Evolutionary conservation across 495 filamentous ascomycete species (phyloP), one percentile per base, ranked within the genome.

Genomic region (Penicillium bovifimosum): DNA sequence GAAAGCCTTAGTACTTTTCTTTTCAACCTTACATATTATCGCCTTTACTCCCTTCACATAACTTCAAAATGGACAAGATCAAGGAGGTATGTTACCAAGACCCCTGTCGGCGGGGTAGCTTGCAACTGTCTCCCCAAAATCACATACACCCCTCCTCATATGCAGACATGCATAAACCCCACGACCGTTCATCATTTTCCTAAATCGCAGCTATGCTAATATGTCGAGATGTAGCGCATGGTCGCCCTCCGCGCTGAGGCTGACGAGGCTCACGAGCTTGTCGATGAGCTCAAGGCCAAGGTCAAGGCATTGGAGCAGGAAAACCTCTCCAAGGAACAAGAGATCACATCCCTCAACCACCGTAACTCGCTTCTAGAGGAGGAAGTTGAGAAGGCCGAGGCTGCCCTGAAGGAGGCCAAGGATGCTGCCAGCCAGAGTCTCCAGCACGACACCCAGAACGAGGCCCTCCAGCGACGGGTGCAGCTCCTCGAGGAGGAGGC

Each of bases 401-500:
- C 65, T 13, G 67, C 69, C 53, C 75, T 95, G 60, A 87, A 87
- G 75, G 86, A 91, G 41, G 75, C 82, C 60, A 97, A 97, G 80
- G 79, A 76, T 52, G 73, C 80, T 49, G 87, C 88, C 58, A 87
- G 83, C 68, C 81, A 86, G 64, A 85, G 85, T 65, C 76, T 78
- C 55, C 77, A 86, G 66, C 81, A 86, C 65, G 85, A 88, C 67
- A 85, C 81, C 59, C 86, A 96, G 72, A 90, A 89, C 66, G 95
- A 97, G 75, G 75, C 84, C 54, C 77, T 98, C 59, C 86, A 90
- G 76, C 83, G 95, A 67, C 90, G 86, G 78, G 75, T 97, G 66
- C 90, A 96, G 81, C 75, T 98, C 62, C 80, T 97, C 52, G 93
- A 98, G 77, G 93, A 97, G 71, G 93, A 98, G 78, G 90, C 89